Evolutionary conservation across 2,329 filamentous ascomycete species (phyloP).

Genomic region (Exophiala spinifera): DNA sequence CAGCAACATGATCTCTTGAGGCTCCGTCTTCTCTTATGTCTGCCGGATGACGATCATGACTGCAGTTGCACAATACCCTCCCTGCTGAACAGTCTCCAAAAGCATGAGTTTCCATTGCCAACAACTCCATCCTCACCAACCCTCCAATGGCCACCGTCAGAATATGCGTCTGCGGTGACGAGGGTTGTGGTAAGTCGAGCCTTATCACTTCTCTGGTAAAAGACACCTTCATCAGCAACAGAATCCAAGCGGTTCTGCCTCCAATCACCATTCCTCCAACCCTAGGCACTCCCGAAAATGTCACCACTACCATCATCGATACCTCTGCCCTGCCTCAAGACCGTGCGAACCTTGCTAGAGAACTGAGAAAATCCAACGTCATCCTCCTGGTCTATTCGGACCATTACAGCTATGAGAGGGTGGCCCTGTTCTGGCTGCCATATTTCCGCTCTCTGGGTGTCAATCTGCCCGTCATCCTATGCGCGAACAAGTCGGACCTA

Average conservation of each 20-base stretch:
- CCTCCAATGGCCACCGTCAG: slow-evolving; percentile 55
- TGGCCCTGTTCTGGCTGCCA: slow-evolving; percentile 97
- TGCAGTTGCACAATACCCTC: too few species aligned
- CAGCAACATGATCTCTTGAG: too few species aligned
- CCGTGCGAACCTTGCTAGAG: slow-evolving; percentile 81
- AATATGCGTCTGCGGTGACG: slow-evolving; percentile 94
- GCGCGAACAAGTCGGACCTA: slow-evolving; percentile 95
- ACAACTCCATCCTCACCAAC: background rate
- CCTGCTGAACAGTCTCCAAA: background rate
- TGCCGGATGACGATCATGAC: too few species aligned
- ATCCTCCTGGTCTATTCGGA: slow-evolving; percentile 96
- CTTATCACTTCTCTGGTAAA: slow-evolving; percentile 95
- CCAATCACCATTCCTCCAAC: slow-evolving; percentile 93
- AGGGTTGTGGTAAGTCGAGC: slow-evolving; percentile 90
- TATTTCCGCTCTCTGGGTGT: slow-evolving; percentile 97
- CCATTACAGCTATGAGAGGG: slow-evolving; percentile 97
- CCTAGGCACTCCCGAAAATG: slow-evolving; percentile 90
- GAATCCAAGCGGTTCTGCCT: slow-evolving; percentile 90
- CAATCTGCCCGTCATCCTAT: slow-evolving; percentile 94
- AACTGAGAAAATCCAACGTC: slow-evolving; percentile 94
- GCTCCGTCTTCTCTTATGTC: too few species aligned
- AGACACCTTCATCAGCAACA: slow-evolving; percentile 91
- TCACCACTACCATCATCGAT: slow-evolving; percentile 96
- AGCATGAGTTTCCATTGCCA: background rate
- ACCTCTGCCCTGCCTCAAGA: slow-evolving; percentile 94